These are phyloP conservation scores for Trichocomaceae sp. DNA, from an alignment of 2,329 filamentous ascomycete species.

Conservation along the genomic window DNA sequence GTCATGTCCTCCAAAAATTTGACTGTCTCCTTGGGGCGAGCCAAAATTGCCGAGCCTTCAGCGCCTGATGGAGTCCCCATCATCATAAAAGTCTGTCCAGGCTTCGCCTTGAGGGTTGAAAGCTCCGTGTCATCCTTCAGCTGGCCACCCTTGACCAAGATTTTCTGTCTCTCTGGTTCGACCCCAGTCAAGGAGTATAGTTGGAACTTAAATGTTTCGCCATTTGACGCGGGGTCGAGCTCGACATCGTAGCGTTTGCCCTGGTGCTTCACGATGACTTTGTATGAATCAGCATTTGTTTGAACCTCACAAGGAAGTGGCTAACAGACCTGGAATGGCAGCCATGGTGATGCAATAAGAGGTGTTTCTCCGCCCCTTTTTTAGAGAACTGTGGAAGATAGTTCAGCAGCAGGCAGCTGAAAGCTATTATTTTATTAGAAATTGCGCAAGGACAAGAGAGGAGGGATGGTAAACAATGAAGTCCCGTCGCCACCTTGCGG, in stretches of 20 bases:
- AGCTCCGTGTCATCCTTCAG: constrained; percentile 93
- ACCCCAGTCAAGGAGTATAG: constrained; percentile 92
- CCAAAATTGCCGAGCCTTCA: constrained; percentile 52
- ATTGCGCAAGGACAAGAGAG: background rate
- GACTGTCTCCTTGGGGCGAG: constrained; percentile 67
- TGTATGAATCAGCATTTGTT: constrained; percentile 18
- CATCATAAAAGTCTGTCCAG: constrained; percentile 87
- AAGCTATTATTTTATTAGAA: background rate
- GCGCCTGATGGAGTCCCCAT: constrained; percentile 78
- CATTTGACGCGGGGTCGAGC: constrained; percentile 73
- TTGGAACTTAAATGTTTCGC: constrained; percentile 93
- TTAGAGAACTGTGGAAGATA: background rate
- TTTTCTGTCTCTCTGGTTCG: constrained; percentile 93
- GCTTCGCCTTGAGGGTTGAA: constrained; percentile 74
- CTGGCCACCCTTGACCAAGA: constrained; percentile 87
- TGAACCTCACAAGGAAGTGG: background rate
- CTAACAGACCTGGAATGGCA: constrained; percentile 45
- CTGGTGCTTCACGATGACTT: constrained; percentile 89
- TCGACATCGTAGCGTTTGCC: constrained; percentile 95
- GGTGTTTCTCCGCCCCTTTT: background rate
- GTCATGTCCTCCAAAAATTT: constrained; percentile 98
- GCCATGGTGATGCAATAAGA: constrained; percentile 40
- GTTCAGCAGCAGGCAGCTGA: background rate
- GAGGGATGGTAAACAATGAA: constrained; percentile 11
- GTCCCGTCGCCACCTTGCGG: constrained; percentile 11